Base-by-base conservation (phyloP, 139 green algal species). In the Trebouxia sp. region DNA sequence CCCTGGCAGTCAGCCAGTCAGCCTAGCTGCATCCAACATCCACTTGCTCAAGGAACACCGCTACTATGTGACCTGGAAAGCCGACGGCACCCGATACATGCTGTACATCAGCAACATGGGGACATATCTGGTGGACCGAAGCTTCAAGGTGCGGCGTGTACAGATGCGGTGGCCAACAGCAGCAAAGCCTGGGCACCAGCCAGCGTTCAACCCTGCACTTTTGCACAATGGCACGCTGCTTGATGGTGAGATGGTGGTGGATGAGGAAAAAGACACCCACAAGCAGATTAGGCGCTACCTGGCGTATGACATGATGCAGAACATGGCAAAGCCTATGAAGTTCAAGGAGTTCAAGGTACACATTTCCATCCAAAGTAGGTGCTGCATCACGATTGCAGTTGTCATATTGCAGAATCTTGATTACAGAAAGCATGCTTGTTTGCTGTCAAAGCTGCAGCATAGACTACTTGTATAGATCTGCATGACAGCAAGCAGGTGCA, bases 231-330 rank as follows among this genome's bases (percentile, higher is more conserved):
- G 74, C 26, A 98, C 96, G 28, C 79, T 99, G 69, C 85, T 98
- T 83, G 96, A 99, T 79, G 96, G 96, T 7, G 97, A 99, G 86
- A 98, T 98, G 96, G 89, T 98, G 30, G 85, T 98, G 45, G 94
- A 98, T 81, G 81, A 91, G n/a, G 88, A 94, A 58, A 42, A 82
- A 32, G 65, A 79, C n/a, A 82, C 86, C 1, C 82, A 79, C 53
- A 76, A 74, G 65, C 70, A 87, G 38, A 83, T 47, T 30, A 80
- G 94, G 11, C 85, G 91, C 26, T 97, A 91, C 84, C 85, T 97
- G 50, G 89, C 93, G 30, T 99, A 99, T 75, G 96, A 99, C 83
- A 42, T 94, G 17, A 94, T 97, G 85, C 80, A 90, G 72, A 77
- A 26, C 89, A 91, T 65, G 82, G 86, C 4, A 72, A 85, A 22